These are phyloP conservation scores for Barbarea vulgaris DNA, from an alignment of 345 rosid species.

Conservation along the genomic window DNA sequence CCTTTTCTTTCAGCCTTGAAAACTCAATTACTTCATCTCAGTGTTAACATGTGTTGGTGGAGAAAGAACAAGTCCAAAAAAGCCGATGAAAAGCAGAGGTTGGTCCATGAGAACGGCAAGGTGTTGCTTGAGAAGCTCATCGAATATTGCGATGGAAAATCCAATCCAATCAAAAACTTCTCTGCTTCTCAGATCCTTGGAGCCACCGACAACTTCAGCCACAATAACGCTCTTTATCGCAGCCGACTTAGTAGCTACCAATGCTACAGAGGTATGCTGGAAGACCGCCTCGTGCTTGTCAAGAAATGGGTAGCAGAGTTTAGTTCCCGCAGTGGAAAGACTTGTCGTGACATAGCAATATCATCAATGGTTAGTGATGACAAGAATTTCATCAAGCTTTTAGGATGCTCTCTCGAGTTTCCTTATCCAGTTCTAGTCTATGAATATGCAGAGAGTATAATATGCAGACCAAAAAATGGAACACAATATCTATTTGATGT, in stretches of 20 bases:
- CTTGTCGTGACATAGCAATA: conserved; percentile 1
- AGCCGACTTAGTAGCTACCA: neutral
- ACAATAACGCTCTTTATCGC: neutral
- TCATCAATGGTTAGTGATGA: conserved; percentile 16
- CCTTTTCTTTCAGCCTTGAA: neutral
- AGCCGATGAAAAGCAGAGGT: neutral
- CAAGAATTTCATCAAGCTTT: conserved; percentile 8
- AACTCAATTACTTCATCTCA: neutral
- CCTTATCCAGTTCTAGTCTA: neutral
- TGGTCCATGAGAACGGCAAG: neutral
- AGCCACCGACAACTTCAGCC: neutral
- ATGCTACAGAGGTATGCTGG: neutral
- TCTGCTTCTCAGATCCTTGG: neutral
- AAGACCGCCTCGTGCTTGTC: neutral
- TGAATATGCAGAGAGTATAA: neutral
- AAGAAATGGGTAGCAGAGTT: neutral
- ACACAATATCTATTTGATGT: neutral
- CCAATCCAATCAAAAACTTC: neutral
- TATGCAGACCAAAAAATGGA: neutral
- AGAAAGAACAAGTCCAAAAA: neutral
- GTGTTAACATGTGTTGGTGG: neutral
- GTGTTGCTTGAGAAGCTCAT: neutral
- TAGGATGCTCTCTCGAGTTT: conserved; percentile 13
- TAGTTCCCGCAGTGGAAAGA: neutral
- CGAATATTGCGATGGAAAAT: neutral